Evolutionary conservation across 2,329 filamentous ascomycete species (phyloP), one percentile per base, ranked within the genome.

Genomic region (Colletotrichum lindemuthianum): DNA sequence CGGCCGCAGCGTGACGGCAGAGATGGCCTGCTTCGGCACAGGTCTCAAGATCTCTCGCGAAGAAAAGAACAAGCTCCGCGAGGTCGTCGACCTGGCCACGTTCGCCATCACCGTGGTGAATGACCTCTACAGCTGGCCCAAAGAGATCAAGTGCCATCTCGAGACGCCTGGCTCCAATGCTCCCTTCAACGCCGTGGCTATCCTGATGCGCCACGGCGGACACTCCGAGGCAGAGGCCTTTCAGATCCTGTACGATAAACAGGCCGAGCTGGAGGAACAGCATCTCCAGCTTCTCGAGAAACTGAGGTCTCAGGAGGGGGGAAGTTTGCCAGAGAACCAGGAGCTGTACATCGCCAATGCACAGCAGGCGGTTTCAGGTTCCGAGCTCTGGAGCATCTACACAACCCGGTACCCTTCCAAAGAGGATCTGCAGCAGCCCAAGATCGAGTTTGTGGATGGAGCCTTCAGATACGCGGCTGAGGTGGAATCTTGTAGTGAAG

Each of bases 81-180:
- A 12, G 2, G 41, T 47, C 6, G 33, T 47, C 12, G 53, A 56
- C 53, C 33, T 56, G 40, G 33, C 53, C 12, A 56, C 44, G 9
- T 47, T 36, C 41, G 53, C 53, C 41, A 56, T 56, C 41, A 56
- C 53, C 3, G n/a, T 56, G 9, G 53, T 56, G 12, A 56, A 56
- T 32, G 53, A 56, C 15, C 33, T 56, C 15, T 47, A 56, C 53
- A 56, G 53, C 15, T 56, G 53, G 53, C 53, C 52, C 6, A 55
- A 55, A 2, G 52, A 55, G 41, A 55, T 44, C 32, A 55, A 55
- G 7, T 55, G 52, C 32, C 53, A 56, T 24, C 53, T 56, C 41
- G 53, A 47, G 8, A 56, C 53, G 10, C 53, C 53, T 0, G 33
- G 41, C 33, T 56, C 53, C 41, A 56, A 24, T 5, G 24, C 24